These are phyloP conservation scores for Plasmodium blacklocki DNA, from an alignment of 169 alveolate species.

Conservation along the genomic window DNA sequence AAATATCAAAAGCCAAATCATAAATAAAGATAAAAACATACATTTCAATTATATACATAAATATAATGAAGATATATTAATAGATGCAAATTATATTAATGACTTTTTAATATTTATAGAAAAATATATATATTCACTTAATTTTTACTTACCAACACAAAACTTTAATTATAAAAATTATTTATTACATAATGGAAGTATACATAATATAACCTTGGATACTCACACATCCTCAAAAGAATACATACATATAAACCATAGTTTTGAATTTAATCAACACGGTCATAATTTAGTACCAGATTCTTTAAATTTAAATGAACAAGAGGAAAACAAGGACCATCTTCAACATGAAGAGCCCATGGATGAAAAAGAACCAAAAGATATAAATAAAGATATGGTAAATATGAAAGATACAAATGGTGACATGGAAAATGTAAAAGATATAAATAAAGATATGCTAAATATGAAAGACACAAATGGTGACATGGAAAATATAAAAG, in stretches of 20 bases:
- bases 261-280: background rate
- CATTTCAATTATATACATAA: conserved; percentile 73
- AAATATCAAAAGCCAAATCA: conserved; percentile 61
- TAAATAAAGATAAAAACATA: conserved; percentile 59
- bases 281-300: background rate
- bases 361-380: background rate
- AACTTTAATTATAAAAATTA: conserved; percentile 62
- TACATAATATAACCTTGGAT: background rate
- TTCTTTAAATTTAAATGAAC: background rate
- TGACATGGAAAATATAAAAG: background rate
- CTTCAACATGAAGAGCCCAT: background rate
- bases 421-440: background rate
- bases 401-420: background rate
- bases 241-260: background rate
- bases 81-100: conserved; percentile 62
- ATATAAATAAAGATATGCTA: no score
- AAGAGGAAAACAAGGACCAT: background rate
- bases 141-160: conserved; percentile 60
- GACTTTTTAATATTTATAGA: conserved; percentile 72
- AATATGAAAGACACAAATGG: background rate
- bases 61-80: conserved; percentile 64
- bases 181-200: conserved; percentile 28
- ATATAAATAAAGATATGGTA: no score
- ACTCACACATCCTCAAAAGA: background rate
- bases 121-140: conserved; percentile 68